Conservation (phyloP, 2,329 filamentous ascomycete species). For the Talaromyces rugulosus region DNA sequence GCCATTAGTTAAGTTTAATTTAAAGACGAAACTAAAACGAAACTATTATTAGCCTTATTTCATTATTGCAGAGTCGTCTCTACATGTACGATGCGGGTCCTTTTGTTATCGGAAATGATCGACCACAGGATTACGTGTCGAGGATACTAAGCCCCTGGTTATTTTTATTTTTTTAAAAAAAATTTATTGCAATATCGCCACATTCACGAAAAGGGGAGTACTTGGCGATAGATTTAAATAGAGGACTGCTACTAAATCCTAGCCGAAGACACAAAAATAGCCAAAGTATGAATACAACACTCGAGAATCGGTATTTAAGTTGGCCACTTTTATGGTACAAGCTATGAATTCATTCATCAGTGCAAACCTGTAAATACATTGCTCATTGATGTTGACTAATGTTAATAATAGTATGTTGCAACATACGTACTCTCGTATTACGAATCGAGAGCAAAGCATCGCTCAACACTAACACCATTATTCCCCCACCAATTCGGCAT, state of each 20-base stretch:
- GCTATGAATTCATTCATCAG: too few species aligned
- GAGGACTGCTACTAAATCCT: too few species aligned
- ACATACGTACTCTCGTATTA: background rate
- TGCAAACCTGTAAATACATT: background rate
- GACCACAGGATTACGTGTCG: background rate
- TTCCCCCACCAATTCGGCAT: constrained; percentile 67
- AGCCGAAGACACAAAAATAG: too few species aligned
- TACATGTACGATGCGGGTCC: background rate
- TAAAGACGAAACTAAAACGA: background rate
- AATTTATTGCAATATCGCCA: too few species aligned
- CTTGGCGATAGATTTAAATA: too few species aligned
- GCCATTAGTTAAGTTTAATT: background rate
- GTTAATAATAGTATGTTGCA: background rate
- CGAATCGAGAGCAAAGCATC: constrained; percentile 52
- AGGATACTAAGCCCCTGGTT: too few species aligned
- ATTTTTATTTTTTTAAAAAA: too few species aligned
- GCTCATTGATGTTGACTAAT: background rate
- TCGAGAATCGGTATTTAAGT: background rate
- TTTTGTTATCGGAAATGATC: background rate
- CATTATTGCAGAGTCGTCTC: background rate
- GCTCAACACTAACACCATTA: constrained; percentile 50
- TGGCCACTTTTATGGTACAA: background rate
- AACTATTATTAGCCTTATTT: background rate
- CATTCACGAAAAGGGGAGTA: too few species aligned
- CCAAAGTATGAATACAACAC: too few species aligned